Evolutionary conservation across 768 basidiomycete genomes (phyloP), one percentile per base, ranked within the genome.

Genomic region (Pulveroboletus sp.): DNA sequence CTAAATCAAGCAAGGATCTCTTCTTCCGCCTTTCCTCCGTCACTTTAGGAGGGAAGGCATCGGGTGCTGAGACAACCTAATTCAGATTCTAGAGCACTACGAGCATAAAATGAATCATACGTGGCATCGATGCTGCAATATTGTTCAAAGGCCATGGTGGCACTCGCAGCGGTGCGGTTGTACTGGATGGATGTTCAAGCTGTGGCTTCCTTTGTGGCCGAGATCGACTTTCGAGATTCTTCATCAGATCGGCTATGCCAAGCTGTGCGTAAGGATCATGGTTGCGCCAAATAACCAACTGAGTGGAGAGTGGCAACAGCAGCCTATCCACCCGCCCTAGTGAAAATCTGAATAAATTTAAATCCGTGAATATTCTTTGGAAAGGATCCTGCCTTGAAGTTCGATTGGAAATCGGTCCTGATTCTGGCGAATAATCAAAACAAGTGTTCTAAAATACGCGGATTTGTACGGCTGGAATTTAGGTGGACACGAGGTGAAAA

Each of bases 401-500:
- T 70, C 68, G 0, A 31, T 12, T 17, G 43, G 41, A 57, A 67
- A 68, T 35, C 50, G 52, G 14, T 51, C 38, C 23, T 68, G 60
- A 26, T 71, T 73, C 41, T 65, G 63, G 53, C 72, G 65, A 16
- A 63, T 43, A 12, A 77, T 59, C 55, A 74, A 63, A 35, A 68
- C 65, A 35, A 82, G 67, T 47, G 81, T 63, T 53, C 71, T 71
- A 60, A 78, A 71, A 64, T 81, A 82, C 14, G 71, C 72, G 32
- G 64, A 59, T 65, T 80, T 82, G 65, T 73, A 70, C 11, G 67
- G 69, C 34, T 65, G 56, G 23, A 73, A 60, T 45, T 63, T 57
- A 24, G 68, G 54, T 19, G 74, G 63, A 58, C 80, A 81, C 38
- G 70, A 63, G 29, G 71, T 71, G 62, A 79, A 80, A 38, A 68